Base-by-base conservation (phyloP, 441 rosid genomes). In the Brassica hybrid region DNA sequence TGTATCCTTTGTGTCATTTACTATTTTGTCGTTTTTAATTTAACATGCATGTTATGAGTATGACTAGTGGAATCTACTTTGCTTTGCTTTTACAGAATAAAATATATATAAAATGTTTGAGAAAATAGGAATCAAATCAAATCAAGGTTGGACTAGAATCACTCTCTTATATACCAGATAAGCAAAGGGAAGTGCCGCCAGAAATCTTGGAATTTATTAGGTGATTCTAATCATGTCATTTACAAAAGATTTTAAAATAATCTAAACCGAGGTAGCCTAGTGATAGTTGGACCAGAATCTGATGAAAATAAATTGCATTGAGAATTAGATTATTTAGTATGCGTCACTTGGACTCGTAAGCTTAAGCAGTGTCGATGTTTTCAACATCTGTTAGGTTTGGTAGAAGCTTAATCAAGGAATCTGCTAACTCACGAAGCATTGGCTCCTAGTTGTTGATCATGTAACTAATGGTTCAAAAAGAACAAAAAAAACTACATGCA, bases 11-110 rank as follows among this genome's bases (percentile, higher is more conserved):
- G 32, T 70, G 48, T n/a, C 38, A 45, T 76, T 76, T 76, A 16
- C 34, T 69, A 52, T 38, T 76, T 30, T 76, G 52, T 65, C 58
- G 23, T 71, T 71, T 71, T 2, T 41, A 41, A 38, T 56, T 18
- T 41, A 45, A 60, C 19, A 23, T 67, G 32, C 23, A 23, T 23
- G 57, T 14, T 13, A 27, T 27, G 32, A 27, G 38, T 32, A 32
- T 32, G 38, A 32, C 38, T 32, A 32, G 38, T 32, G 38, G 45
- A 56, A 74, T 74, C 70, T 34, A 64, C 56, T 41, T 17, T 58
- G 45, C 52, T 45, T 75, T 67, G 16, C 7, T 48, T 67, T 58
- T 66, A 38, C 30, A 5, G 23, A 32, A 11, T 10, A 21, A 21
- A 58, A 58, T 19, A n/a, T 0, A 61, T 41, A 41, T 13, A 19